Base-by-base conservation (phyloP, 2,329 filamentous ascomycete genomes). In the Arthrobotrys entomopaga region DNA sequence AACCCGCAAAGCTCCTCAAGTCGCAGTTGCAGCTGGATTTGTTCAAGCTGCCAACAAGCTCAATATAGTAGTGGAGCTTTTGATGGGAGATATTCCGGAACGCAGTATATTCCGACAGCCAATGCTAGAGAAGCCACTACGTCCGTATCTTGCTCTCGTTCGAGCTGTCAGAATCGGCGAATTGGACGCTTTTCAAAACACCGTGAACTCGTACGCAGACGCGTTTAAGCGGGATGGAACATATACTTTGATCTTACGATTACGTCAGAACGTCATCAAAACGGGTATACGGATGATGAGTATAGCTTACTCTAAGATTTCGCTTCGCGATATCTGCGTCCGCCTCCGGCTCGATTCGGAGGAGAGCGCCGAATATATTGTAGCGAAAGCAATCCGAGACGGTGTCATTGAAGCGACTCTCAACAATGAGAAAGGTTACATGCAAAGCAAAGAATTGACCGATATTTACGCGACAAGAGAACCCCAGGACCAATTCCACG, bases 271-370 rank as follows among this genome's bases (percentile, higher is more conserved):
- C 81, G 95, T 99, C 80, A 98, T 99, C 88, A 97, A 97, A 86
- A 99, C 95, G 2, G 95, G 95, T 77, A 97, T 99, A 77, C 92
- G 95, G 78, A 97, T 98, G 93, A 96, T 99, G 88, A 98, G 94
- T 46, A 86, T 99, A 77, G 97, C 93, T 19, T 99, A 99, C 85
- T 97, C 94, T 73, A 91, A 94, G 76, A 99, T 99, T 80, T 97
- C 94, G 0, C 87, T 99, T 65, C 90, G 95, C 70, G 95, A 99
- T 81, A 99, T 99, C 78, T 99, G 95, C 84, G 93, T 98, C 71
- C 91, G 95, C 54, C 86, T 99, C 58, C 93, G 96, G 60, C 86
- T 99, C 8, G 92, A 95, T 77, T 96, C 91, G 78, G 95, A 99
- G 82, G 95, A 99, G 85, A 97, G 92, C 48, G 95, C 95, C 10